These are phyloP conservation scores for Oryza australiensis DNA, from an alignment of 176 grass and related monocot genomes.

Conservation along the genomic window DNA sequence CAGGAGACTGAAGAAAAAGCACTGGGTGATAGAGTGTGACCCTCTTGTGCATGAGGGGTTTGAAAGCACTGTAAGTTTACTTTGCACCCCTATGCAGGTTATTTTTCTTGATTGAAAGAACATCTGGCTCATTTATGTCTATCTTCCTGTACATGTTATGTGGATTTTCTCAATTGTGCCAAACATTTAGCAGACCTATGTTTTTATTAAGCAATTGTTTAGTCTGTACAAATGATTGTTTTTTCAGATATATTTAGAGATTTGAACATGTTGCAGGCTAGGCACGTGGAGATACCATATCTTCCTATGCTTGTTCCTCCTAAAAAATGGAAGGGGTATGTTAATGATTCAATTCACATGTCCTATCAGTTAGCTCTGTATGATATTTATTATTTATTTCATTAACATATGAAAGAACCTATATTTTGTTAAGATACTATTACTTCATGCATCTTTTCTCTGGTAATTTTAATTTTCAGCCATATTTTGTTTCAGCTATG, in stretches of 20 bases:
- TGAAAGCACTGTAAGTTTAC: constrained; percentile 81
- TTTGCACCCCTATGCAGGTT: constrained; percentile 2
- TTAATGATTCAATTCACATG: constrained; percentile 30
- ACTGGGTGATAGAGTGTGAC: constrained; percentile 90
- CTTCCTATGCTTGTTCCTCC: constrained; percentile 91
- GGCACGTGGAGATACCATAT: constrained; percentile 82
- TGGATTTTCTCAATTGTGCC: constrained; percentile 14
- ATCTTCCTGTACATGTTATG: not conserved
- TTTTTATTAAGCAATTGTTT: constrained; percentile 18
- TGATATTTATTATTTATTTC: not conserved
- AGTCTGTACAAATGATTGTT: not conserved
- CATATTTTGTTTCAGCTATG: constrained; percentile 60
- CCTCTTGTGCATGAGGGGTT: constrained; percentile 73
- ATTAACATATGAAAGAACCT: not conserved
- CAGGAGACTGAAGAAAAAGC: constrained; percentile 71
- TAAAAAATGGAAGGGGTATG: constrained; percentile 93
- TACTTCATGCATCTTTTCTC: constrained; percentile 17
- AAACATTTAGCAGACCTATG: constrained; percentile 4
- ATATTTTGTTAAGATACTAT: not conserved
- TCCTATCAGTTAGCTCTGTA: constrained; percentile 19
- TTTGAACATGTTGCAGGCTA: constrained; percentile 68
- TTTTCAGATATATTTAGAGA: constrained; percentile 38
- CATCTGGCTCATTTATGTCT: not conserved
- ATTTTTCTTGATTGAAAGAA: constrained; percentile 18
- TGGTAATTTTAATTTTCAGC: constrained; percentile 24